Evolutionary conservation across 768 basidiomycete genomes (phyloP).

Genomic region (Xerocomus potaroensis): DNA sequence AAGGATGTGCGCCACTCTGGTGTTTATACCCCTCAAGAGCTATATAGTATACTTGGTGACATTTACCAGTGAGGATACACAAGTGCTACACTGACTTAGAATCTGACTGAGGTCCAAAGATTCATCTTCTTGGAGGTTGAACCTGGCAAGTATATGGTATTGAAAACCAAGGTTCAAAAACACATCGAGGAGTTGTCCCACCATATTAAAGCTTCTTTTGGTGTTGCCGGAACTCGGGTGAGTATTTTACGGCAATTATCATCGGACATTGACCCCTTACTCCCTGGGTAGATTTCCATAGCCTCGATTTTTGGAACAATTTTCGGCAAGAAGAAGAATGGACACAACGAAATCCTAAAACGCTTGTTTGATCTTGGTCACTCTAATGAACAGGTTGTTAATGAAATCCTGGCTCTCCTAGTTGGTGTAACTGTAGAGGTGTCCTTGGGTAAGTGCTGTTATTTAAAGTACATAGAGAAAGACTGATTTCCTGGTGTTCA

Average conservation of each 20-base stretch:
- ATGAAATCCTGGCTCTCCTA: slow-evolving; percentile 67
- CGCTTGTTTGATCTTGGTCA: slow-evolving; percentile 53
- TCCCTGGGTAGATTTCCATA: slow-evolving; percentile 25
- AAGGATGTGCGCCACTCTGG: slow-evolving; percentile 52
- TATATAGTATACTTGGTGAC: slow-evolving; percentile 61
- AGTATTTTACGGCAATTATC: slow-evolving; percentile 2
- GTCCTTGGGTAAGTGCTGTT: slow-evolving; percentile 48
- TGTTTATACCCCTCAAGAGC: slow-evolving; percentile 55
- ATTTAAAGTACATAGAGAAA: neutral
- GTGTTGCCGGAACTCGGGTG: slow-evolving; percentile 43
- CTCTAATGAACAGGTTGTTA: slow-evolving; percentile 58
- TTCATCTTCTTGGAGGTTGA: slow-evolving; percentile 76
- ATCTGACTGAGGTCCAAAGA: slow-evolving; percentile 33
- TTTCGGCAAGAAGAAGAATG: slow-evolving; percentile 42
- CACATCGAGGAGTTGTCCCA: slow-evolving; percentile 51
- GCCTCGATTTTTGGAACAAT: slow-evolving; percentile 44
- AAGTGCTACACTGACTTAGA: neutral
- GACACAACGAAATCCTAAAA: slow-evolving; percentile 49
- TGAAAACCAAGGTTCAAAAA: slow-evolving; percentile 46
- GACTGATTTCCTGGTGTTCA: slow-evolving; percentile 2
- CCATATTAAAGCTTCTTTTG: slow-evolving; percentile 52
- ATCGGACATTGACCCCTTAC: neutral
- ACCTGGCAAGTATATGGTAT: slow-evolving; percentile 50
- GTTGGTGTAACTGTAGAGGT: slow-evolving; percentile 66
- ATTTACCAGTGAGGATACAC: slow-evolving; percentile 56